These are phyloP conservation scores for Eimeria sp. DNA, from an alignment of 169 alveolate genomes.

Conservation along the genomic window DNA sequence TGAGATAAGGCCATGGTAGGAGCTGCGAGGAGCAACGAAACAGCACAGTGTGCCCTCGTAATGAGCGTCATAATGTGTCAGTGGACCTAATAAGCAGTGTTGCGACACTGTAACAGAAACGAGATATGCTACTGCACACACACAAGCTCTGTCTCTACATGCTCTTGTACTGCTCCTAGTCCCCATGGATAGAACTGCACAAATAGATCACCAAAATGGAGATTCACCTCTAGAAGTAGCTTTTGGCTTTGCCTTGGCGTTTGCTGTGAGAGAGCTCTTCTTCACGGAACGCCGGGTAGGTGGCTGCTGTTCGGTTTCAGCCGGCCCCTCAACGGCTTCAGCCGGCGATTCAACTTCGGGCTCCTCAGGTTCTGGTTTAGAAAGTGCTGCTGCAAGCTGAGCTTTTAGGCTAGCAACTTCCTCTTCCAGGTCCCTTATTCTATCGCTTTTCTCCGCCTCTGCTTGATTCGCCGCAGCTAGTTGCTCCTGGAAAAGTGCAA, in stretches of 20 bases:
- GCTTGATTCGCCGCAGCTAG: constrained; percentile 64
- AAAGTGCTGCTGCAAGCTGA: constrained; percentile 46
- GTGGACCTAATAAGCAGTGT: too few species aligned
- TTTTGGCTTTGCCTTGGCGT: constrained; percentile 41
- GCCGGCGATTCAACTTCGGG: constrained; percentile 11
- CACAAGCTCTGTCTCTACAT: too few species aligned
- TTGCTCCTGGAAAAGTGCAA: constrained; percentile 32
- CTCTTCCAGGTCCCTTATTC: constrained; percentile 49
- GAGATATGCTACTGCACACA: not conserved
- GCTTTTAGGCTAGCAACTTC: constrained; percentile 17
- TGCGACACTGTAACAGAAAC: not conserved
- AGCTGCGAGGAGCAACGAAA: not conserved
- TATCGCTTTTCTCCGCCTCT: constrained; percentile 66
- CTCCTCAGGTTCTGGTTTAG: constrained; percentile 43
- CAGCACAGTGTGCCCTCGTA: not conserved
- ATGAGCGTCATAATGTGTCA: not conserved
- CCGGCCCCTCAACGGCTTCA: constrained; percentile 24
- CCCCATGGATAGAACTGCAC: not conserved
- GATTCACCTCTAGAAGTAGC: constrained; percentile 41
- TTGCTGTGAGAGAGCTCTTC: constrained; percentile 26
- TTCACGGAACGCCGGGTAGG: not conserved
- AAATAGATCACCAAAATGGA: not conserved
- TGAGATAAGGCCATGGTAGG: not conserved
- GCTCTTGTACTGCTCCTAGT: not conserved
- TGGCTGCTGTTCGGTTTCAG: constrained; percentile 45